Evolutionary conservation across 2,329 filamentous ascomycete species (phyloP).

Genomic region (Whalleya microplaca): DNA sequence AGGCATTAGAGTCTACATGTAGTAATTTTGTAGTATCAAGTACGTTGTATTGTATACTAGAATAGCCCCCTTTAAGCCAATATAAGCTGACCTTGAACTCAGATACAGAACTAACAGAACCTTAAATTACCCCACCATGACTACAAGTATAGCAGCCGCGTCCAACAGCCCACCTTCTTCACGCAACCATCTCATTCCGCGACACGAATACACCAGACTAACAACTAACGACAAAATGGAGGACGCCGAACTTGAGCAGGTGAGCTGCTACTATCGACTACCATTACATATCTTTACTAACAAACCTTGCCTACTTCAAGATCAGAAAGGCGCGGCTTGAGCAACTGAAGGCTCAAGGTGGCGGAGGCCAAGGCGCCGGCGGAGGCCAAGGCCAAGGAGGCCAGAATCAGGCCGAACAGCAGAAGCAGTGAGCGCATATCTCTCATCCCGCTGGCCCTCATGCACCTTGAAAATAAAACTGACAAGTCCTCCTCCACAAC

Average conservation of each 20-base stretch:
- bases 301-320: constrained; percentile 46
- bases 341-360: constrained; percentile 80
- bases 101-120: no score
- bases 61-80: background rate
- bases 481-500: constrained; percentile 26
- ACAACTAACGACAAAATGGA: constrained; percentile 34
- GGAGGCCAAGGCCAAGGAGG: constrained; percentile 45
- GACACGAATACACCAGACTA: background rate
- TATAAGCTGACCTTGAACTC: background rate
- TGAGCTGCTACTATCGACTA: constrained; percentile 24
- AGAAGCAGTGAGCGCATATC: constrained; percentile 59
- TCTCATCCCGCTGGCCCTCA: background rate
- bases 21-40: no score
- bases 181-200: no score
- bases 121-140: background rate
- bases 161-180: background rate
- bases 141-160: background rate
- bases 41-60: background rate
- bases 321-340: constrained; percentile 91
- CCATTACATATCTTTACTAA: constrained; percentile 11
- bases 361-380: constrained; percentile 50
- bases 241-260: constrained; percentile 46
- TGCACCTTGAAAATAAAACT: background rate
- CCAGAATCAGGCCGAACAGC: constrained; percentile 56
- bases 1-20: no score